phyloP scores from a whole-genome alignment of 306 rosid genomes.

The Fragaria iinumae region DNA sequence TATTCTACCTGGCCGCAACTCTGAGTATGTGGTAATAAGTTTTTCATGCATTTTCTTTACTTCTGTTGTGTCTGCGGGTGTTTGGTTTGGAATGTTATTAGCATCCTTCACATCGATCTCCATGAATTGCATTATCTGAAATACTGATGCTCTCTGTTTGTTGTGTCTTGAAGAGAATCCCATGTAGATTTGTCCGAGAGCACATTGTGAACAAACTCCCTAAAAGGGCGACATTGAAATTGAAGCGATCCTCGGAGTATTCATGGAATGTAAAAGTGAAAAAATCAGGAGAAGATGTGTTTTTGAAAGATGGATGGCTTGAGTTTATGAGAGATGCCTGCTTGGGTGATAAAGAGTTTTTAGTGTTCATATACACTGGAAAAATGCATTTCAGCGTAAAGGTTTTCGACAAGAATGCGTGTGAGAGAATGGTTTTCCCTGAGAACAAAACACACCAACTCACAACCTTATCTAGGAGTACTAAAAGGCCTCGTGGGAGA shows the following conservation, averaged over 20 bases:
- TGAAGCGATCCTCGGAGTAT: not conserved
- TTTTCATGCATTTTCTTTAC: conserved; percentile 7
- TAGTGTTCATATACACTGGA: conserved; percentile 12
- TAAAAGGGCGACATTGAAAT: conserved; percentile 2
- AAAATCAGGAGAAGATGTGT: not conserved
- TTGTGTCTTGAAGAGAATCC: conserved; percentile 16
- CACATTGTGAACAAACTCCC: conserved; percentile 12
- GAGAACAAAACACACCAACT: not conserved
- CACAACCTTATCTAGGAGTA: not conserved
- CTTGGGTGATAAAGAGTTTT: conserved; percentile 7
- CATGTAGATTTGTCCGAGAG: conserved; percentile 3
- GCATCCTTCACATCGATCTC: not conserved
- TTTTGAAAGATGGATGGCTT: conserved; percentile 16
- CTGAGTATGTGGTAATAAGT: conserved; percentile 22
- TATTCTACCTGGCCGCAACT: conserved; percentile 16
- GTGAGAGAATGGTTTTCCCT: conserved; percentile 14
- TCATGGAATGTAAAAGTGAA: not conserved
- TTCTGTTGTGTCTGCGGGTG: not conserved
- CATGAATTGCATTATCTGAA: not conserved
- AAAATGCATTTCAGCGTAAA: conserved; percentile 9
- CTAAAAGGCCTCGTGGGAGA: conserved; percentile 2
- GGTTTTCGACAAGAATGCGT: conserved; percentile 6
- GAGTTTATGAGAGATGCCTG: conserved; percentile 12
- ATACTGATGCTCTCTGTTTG: not conserved
- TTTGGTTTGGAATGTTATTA: not conserved